phyloP scores from a whole-genome alignment of 2,329 filamentous ascomycete species.

The Rhinocladiella similis region DNA sequence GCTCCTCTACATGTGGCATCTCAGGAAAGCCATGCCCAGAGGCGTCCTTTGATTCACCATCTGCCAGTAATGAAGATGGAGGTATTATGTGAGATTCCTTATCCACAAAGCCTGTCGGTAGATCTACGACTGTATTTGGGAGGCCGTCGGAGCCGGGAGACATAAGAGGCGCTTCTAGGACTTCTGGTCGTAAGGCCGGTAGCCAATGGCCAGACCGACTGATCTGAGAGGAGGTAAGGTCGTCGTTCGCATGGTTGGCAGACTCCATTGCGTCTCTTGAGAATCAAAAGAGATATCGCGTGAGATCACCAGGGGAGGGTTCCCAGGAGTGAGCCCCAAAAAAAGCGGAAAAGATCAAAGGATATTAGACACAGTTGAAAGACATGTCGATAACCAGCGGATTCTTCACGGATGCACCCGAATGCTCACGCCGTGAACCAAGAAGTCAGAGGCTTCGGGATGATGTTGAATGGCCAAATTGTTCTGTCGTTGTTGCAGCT shows the following conservation, averaged over 20 bases:
- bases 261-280: conserved; percentile 10
- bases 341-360: conserved; percentile 9
- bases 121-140: neutral
- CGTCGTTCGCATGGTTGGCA: conserved; percentile 1
- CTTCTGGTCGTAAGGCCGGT: conserved; percentile 51
- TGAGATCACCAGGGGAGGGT: conserved; percentile 12
- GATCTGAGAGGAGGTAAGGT: conserved; percentile 9
- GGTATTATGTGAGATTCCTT: conserved; percentile 8
- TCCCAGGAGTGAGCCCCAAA: conserved; percentile 8
- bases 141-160: neutral
- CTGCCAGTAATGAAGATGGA: neutral
- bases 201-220: conserved; percentile 50
- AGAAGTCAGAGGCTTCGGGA: neutral
- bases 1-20: neutral
- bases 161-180: conserved; percentile 34
- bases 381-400: conserved; percentile 15
- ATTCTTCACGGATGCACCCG: neutral
- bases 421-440: neutral
- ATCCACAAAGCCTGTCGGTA: neutral
- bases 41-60: neutral
- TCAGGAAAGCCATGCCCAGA: neutral
- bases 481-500: neutral
- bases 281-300: conserved; percentile 10
- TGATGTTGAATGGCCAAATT: conserved; percentile 10
- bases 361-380: conserved; percentile 12